Percentiles rank a stretch among this genome's conserved stretches.
Evolutionary conservation across 192 early-diverging fungal species (phyloP).

Genomic region (Dispira simplex): DNA sequence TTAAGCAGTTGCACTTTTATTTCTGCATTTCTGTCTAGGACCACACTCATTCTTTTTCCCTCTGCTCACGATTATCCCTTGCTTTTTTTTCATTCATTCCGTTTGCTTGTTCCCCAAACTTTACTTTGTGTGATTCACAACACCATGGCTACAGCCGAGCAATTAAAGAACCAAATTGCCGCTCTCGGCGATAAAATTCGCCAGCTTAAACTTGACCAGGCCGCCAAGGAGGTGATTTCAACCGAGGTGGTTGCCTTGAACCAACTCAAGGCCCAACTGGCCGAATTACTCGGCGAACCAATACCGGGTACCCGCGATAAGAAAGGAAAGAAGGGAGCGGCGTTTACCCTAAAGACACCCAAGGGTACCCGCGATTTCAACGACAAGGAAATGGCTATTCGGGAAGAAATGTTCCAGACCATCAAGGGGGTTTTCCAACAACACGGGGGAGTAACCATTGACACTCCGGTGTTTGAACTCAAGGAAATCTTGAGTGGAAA

Average conservation of each 20-base stretch:
- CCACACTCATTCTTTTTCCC: too few relatives aligned
- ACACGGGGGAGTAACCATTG: conserved; percentile 96
- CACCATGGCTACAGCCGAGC: too few relatives aligned
- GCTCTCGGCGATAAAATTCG: conserved; percentile 42
- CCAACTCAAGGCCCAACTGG: conserved; percentile 43
- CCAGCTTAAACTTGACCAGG: conserved; percentile 40
- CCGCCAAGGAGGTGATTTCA: conserved; percentile 35
- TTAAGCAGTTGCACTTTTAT: too few relatives aligned
- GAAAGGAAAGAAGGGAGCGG: conserved; percentile 22
- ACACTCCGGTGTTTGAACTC: conserved; percentile 97
- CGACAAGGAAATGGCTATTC: conserved; percentile 94
- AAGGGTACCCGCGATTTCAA: conserved; percentile 96
- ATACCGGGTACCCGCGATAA: conserved; percentile 16
- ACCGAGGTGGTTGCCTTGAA: conserved; percentile 39
- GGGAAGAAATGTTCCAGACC: conserved; percentile 79
- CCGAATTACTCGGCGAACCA: conserved; percentile 21
- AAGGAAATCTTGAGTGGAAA: conserved; percentile 94
- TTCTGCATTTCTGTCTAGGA: too few relatives aligned
- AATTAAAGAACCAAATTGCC: conserved; percentile 26
- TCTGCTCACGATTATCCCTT: too few relatives aligned
- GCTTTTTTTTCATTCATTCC: too few relatives aligned
- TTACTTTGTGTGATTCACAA: too few relatives aligned
- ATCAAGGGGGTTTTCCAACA: conserved; percentile 82
- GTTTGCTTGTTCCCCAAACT: too few relatives aligned
- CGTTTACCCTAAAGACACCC: conserved; percentile 59